Evolutionary conservation across 768 basidiomycete genomes (phyloP).

Genomic region (Candolleomyces eurysporus): DNA sequence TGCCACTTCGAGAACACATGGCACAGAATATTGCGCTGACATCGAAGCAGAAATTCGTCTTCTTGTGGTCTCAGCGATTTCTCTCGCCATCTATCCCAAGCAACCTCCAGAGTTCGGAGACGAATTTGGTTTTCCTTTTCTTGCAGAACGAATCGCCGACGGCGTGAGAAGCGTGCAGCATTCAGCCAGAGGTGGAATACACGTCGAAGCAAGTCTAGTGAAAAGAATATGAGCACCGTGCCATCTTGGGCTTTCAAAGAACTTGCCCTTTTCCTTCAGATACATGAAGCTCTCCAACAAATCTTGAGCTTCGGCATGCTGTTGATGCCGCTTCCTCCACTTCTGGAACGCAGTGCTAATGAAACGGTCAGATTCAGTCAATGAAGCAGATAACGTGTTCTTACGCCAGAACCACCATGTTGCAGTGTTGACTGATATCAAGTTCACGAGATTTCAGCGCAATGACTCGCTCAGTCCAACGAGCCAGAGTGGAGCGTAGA

Average conservation of each 20-base stretch:
- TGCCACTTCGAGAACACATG: conserved; percentile 75
- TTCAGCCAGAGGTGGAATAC: conserved; percentile 71
- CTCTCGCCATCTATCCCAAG: conserved; percentile 81
- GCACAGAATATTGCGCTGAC: conserved; percentile 58
- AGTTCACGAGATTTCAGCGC: conserved; percentile 71
- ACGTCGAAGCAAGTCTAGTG: conserved; percentile 61
- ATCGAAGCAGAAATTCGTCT: conserved; percentile 55
- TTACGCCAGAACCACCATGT: conserved; percentile 31
- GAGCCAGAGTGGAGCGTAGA: conserved; percentile 42
- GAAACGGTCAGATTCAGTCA: not conserved
- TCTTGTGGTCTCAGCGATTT: conserved; percentile 67
- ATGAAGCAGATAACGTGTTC: conserved; percentile 1
- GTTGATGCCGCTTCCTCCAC: conserved; percentile 62
- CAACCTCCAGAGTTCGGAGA: conserved; percentile 44
- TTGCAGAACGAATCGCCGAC: conserved; percentile 56
- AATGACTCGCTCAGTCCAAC: conserved; percentile 75
- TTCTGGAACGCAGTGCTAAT: conserved; percentile 58
- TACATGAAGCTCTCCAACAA: conserved; percentile 79
- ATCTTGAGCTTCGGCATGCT: conserved; percentile 58
- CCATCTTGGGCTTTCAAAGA: conserved; percentile 2
- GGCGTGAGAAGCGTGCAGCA: conserved; percentile 57
- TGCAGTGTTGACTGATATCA: conserved; percentile 51
- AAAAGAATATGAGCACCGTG: conserved; percentile 2
- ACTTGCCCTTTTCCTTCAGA: conserved; percentile 73
- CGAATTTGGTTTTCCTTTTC: conserved; percentile 64